Evolutionary conservation across 176 grass and related monocot species (phyloP), one percentile per base, ranked within the genome.

Genomic region (Cymbopogon citratus): DNA sequence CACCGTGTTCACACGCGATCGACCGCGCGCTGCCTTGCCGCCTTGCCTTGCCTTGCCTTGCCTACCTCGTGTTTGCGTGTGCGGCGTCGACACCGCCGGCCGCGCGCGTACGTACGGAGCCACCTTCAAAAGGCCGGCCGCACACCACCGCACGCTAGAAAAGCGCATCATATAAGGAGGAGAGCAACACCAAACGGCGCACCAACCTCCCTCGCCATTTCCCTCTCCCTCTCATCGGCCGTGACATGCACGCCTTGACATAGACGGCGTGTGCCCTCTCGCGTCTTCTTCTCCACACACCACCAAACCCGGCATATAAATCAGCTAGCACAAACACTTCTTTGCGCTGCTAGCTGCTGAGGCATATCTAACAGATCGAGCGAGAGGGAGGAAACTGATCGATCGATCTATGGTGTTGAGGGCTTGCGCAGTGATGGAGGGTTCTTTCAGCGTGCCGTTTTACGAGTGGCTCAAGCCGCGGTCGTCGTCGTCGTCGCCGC

Each of bases 381-480:
- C 1, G 38, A 19, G 44, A 9, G 41, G 11, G 16, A 12, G 16
- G 16, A 25, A 40, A 6, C 1, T 11, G 24, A 28, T 63, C 5
- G 56, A 24, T 59, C 57, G n/a, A 25, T 59, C 31, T 33, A 91
- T 88, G 86, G 90, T 85, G 76, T 0, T 87, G 76, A 83, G 85
- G 14, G 80, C 76, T 28, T 81, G 59, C 71, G 81, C 71, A 7
- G 59, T 64, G 5, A 87, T 90, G 87, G 87, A 90, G 65, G 48
- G 76, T 39, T 5, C 36, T 14, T 52, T 66, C 44, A 18, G 73
- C 23, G 60, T 89, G 71, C 82, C 56, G n/a, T 93, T 52, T 65
- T 93, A 71, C 27, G 78, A 93, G 80, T 85, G 81, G 87, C 87
- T 93, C 44, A 90, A 83, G 82, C 85, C 85, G 16, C 72, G 44